Evolutionary conservation across 768 basidiomycete genomes (phyloP).

Genomic region (Lactarius hengduanensis): DNA sequence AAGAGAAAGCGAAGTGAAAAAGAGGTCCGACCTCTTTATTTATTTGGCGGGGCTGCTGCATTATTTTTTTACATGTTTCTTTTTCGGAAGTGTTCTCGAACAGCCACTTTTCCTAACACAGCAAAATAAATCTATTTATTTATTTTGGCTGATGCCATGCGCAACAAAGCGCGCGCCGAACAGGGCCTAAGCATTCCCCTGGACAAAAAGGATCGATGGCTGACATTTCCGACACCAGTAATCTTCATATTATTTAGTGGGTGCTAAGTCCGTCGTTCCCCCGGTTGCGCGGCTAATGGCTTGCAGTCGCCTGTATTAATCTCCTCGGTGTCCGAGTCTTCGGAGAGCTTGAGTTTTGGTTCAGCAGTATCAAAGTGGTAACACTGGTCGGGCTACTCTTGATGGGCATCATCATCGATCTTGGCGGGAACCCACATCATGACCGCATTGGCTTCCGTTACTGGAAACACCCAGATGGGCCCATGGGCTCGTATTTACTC

Average conservation of each 20-base stretch:
- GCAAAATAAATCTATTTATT: too few relatives aligned
- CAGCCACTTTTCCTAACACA: too few relatives aligned
- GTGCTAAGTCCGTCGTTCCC: constrained; percentile 25
- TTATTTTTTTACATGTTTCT: too few relatives aligned
- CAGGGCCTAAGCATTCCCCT: constrained; percentile 32
- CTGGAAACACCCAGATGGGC: constrained; percentile 52
- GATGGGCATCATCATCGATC: constrained; percentile 40
- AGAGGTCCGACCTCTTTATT: too few relatives aligned
- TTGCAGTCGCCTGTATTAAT: constrained; percentile 52
- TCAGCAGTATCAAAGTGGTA: constrained; percentile 64
- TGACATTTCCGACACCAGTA: constrained; percentile 35
- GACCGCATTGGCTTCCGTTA: constrained; percentile 40
- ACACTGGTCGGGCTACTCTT: constrained; percentile 50
- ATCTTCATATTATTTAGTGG: constrained; percentile 59
- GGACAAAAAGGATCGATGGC: background rate
- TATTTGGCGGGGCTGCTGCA: too few relatives aligned
- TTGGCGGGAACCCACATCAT: constrained; percentile 43
- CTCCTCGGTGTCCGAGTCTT: constrained; percentile 64
- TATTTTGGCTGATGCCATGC: too few relatives aligned
- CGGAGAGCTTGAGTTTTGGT: constrained; percentile 75
- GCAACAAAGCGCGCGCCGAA: too few relatives aligned
- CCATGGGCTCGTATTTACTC: constrained; percentile 55
- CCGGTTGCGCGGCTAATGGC: constrained; percentile 5
- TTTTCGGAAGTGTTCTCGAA: too few relatives aligned
- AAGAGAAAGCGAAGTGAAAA: too few relatives aligned